These are phyloP conservation scores for Aspergillus alliaceus DNA, from an alignment of 2,329 filamentous ascomycete species.

Conservation along the genomic window DNA sequence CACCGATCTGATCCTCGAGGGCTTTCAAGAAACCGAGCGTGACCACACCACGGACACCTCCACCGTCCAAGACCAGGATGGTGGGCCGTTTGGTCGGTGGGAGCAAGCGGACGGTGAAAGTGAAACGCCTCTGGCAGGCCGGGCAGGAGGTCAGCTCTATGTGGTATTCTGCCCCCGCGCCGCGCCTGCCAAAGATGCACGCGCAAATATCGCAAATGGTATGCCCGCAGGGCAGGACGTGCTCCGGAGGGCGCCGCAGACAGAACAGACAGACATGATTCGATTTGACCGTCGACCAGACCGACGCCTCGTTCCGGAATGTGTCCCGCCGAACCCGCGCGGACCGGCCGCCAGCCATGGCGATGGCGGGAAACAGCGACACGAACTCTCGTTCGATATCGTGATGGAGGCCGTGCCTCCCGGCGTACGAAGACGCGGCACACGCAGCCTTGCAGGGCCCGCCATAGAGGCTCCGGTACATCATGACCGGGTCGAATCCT, in stretches of 20 bases:
- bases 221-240: conserved; percentile 5
- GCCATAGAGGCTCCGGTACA: conserved; percentile 2
- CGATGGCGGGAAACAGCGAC: not conserved
- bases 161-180: not conserved
- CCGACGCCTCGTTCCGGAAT: not conserved
- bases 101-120: conserved; percentile 2
- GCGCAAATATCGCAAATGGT: conserved; percentile 4
- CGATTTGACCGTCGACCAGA: conserved; percentile 1
- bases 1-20: conserved; percentile 1
- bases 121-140: not conserved
- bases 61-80: conserved; percentile 6
- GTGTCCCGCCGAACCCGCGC: conserved; percentile 1
- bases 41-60: conserved; percentile 5
- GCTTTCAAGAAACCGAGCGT: conserved; percentile 4
- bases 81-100: conserved; percentile 5
- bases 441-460: not conserved
- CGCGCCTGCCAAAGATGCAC: not conserved
- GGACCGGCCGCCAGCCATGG: not conserved
- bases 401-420: not conserved
- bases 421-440: not conserved
- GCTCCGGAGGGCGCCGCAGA: conserved; percentile 1
- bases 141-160: conserved; percentile 3
- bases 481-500: conserved; percentile 1
- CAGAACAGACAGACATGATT: conserved; percentile 6
- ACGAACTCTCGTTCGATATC: not conserved